Evolutionary conservation across 164 flowering plant species (phyloP), one percentile per base, ranked within the genome.

Genomic region (Protea cynaroides): DNA sequence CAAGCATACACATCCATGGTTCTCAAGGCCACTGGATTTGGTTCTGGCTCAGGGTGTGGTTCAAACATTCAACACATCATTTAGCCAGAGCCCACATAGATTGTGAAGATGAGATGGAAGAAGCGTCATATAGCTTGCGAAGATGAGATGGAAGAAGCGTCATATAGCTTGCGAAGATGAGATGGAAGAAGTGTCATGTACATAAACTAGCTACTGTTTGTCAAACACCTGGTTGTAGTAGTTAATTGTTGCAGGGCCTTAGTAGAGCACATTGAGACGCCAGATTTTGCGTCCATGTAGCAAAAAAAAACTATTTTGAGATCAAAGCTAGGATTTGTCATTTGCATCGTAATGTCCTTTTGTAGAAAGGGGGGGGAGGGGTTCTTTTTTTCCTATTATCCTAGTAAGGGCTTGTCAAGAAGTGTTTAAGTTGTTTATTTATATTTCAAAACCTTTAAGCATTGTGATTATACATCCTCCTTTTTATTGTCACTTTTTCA

Each of bases 11-110:
- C n/a, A 23, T 66, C 44, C 17, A 8, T 52, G 17, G 44, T 53
- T 47, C 9, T 4, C 22, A 52, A 63, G 65, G 58, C 58, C 19
- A 52, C 36, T 34, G 50, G 55, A n/a, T 61, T 58, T 37, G 56
- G 56, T 43, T 58, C 38, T 52, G 46, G 25, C 8, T 10, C 59
- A 44, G n/a, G 75, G 51, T 67, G 75, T 65, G 73, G 76, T 53
- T 65, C 36, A 64, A 66, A 57, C 47, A 64, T 44, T 70, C 63
- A 51, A 56, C 74, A 68, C 74, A 69, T 59, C 62, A 37, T 61
- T 56, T 67, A 61, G 66, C 56, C 47, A 18, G 57, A 70, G 64
- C 56, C 72, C 34, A 5, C 5, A 29, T 29, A 29, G 34, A 29
- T 29, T 29, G 34, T 29, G 34, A 29, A 3, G 34, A 29, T 29